These are phyloP conservation scores for Dipodascopsis uninucleata DNA, from an alignment of 805 yeast species.

Conservation along the genomic window DNA sequence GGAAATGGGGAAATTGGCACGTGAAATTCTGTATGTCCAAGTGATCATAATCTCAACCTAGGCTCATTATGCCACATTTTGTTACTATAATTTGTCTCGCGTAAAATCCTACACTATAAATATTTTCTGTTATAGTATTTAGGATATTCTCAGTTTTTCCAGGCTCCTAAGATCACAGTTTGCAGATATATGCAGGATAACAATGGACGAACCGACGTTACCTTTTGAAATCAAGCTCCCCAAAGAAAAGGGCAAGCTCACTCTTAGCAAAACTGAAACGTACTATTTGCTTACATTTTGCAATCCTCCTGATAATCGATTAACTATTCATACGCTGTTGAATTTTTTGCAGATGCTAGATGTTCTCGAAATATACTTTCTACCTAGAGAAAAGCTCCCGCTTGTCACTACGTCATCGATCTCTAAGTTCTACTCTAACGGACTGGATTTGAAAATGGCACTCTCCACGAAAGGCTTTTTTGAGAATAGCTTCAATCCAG, in stretches of 20 bases:
- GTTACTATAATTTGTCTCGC: too few relatives aligned
- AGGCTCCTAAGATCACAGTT: too few relatives aligned
- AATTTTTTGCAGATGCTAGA: conserved; percentile 37
- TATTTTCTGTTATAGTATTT: too few relatives aligned
- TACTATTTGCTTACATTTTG: conserved; percentile 36
- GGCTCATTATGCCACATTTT: too few relatives aligned
- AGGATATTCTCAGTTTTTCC: too few relatives aligned
- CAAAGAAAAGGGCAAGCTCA: conserved; percentile 7
- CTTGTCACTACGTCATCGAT: conserved; percentile 38
- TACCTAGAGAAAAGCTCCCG: conserved; percentile 33
- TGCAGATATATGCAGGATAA: too few relatives aligned
- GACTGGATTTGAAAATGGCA: conserved; percentile 39
- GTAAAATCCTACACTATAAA: too few relatives aligned
- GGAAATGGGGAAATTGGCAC: too few relatives aligned
- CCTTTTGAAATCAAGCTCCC: too few relatives aligned
- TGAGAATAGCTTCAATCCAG: conserved; percentile 34
- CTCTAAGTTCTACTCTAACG: conserved; percentile 41
- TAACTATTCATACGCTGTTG: conserved; percentile 34
- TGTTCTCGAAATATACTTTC: conserved; percentile 30
- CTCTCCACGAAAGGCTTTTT: conserved; percentile 36
- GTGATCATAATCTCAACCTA: too few relatives aligned
- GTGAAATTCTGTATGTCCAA: too few relatives aligned
- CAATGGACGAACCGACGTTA: too few relatives aligned
- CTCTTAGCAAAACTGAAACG: conserved; percentile 20
- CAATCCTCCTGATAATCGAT: conserved; percentile 39